phyloP scores from a whole-genome alignment of 2,329 filamentous ascomycete species.

The Corniculantispora saksenae region DNA sequence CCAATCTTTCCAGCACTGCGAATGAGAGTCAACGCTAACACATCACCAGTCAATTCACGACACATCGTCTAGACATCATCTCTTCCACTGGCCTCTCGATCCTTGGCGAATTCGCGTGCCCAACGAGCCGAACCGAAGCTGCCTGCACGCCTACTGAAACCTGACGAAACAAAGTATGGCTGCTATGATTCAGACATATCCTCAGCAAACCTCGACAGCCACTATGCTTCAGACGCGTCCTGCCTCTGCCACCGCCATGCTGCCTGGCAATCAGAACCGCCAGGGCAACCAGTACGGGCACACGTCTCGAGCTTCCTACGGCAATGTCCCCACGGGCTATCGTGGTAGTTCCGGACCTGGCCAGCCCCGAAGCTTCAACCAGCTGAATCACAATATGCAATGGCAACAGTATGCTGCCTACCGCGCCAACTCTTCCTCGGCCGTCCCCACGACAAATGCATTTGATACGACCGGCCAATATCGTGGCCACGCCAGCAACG shows the following conservation, averaged over 20 bases:
- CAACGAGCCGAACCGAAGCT: background rate
- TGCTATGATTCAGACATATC: conserved; percentile 79
- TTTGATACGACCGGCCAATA: conserved; percentile 31
- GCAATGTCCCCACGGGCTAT: conserved; percentile 49
- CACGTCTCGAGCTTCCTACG: conserved; percentile 12
- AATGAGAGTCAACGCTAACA: background rate
- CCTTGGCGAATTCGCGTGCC: background rate
- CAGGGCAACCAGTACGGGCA: conserved; percentile 51
- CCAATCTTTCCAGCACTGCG: background rate
- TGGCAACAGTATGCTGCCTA: conserved; percentile 53
- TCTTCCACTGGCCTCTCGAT: background rate
- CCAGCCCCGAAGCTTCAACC: conserved; percentile 75
- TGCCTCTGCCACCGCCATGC: conserved; percentile 51
- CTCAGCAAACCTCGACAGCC: conserved; percentile 71
- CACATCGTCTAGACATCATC: background rate
- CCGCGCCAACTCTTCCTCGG: conserved; percentile 49
- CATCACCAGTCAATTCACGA: background rate
- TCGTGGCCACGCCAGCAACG: conserved; percentile 36
- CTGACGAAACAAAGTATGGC: conserved; percentile 62
- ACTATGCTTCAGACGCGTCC: conserved; percentile 76
- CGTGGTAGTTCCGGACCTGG: conserved; percentile 60
- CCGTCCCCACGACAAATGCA: conserved; percentile 37
- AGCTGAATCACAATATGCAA: conserved; percentile 57
- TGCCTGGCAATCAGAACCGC: conserved; percentile 53
- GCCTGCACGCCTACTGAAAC: background rate